A percentile compares a stretch with the other conserved stretches of the same genome.
These are phyloP conservation scores for Lodderomyces elongisporus DNA, from an alignment of 1,139 yeast genomes.

Conservation along the genomic window DNA sequence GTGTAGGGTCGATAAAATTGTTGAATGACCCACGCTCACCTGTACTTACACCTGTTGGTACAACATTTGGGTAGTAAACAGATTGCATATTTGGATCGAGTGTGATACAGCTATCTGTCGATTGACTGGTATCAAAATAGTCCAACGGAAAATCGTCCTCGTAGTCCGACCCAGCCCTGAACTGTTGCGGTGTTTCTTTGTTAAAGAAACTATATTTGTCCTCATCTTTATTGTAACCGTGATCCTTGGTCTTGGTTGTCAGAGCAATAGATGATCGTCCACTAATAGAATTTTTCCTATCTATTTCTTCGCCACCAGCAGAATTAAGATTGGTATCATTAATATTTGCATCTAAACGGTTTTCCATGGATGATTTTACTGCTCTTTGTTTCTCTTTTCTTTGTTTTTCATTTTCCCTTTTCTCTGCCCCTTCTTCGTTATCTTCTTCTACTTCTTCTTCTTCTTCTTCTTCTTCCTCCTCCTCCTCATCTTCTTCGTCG, in stretches of 20 bases:
- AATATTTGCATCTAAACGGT: neutral
- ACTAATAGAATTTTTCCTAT: too few species aligned
- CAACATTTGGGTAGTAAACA: conserved; percentile 18
- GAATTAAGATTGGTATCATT: too few species aligned
- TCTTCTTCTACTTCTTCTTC: neutral
- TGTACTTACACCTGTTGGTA: conserved; percentile 25
- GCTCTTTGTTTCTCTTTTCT: neutral
- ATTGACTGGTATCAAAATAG: conserved; percentile 37
- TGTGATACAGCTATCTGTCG: conserved; percentile 23
- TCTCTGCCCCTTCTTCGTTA: neutral
- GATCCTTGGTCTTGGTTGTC: too few species aligned
- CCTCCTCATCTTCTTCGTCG: neutral
- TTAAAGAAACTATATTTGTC: conserved; percentile 19
- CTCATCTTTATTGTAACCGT: conserved; percentile 5
- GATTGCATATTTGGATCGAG: conserved; percentile 28
- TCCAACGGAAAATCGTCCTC: conserved; percentile 69
- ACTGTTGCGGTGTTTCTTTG: conserved; percentile 8
- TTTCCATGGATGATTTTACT: neutral
- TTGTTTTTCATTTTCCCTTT: too few species aligned
- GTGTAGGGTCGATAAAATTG: conserved; percentile 26
- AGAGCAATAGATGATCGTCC: too few species aligned
- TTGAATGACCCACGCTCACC: too few species aligned
- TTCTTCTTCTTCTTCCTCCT: neutral
- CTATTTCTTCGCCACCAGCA: neutral
- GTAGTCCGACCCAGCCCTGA: conserved; percentile 20